phyloP scores from a whole-genome alignment of 345 rosid species.

The Aquilaria yunnanensis region DNA sequence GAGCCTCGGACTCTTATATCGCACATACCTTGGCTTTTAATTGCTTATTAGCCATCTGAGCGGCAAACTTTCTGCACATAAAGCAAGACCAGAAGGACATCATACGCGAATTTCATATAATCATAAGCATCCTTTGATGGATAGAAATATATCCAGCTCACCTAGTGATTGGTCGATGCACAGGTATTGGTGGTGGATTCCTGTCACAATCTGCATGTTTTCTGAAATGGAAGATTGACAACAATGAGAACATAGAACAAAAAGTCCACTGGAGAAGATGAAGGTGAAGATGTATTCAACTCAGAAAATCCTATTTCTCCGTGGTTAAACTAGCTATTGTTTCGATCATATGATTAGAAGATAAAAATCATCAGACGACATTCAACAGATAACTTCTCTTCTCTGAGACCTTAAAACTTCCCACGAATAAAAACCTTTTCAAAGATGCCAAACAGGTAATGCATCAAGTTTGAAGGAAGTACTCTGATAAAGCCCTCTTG shows the following conservation, averaged over 20 bases:
- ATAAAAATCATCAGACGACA: too few relatives aligned
- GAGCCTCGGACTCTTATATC: too few relatives aligned
- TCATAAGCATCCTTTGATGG: constrained; percentile 1
- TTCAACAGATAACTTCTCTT: neutral
- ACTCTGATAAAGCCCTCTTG: constrained; percentile 60
- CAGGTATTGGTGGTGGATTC: constrained; percentile 45
- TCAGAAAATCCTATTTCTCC: too few relatives aligned
- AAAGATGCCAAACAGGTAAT: neutral
- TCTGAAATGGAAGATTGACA: constrained; percentile 23
- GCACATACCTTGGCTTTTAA: constrained; percentile 38
- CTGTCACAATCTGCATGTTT: constrained; percentile 38
- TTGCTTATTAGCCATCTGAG: constrained; percentile 65
- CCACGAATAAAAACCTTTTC: neutral
- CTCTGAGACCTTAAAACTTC: neutral
- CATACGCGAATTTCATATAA: constrained; percentile 3
- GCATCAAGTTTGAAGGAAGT: constrained; percentile 20
- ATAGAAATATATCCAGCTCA: constrained; percentile 17
- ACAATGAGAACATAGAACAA: neutral
- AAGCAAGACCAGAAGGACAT: constrained; percentile 7
- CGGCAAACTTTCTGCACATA: constrained; percentile 66
- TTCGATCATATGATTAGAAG: too few relatives aligned
- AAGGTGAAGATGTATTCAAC: too few relatives aligned
- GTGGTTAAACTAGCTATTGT: too few relatives aligned
- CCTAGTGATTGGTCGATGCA: constrained; percentile 87
- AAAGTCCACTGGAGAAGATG: too few relatives aligned